These are phyloP conservation scores for Gnomoniopsis smithogilvyi DNA, from an alignment of 2,329 filamentous ascomycete genomes.

Conservation along the genomic window DNA sequence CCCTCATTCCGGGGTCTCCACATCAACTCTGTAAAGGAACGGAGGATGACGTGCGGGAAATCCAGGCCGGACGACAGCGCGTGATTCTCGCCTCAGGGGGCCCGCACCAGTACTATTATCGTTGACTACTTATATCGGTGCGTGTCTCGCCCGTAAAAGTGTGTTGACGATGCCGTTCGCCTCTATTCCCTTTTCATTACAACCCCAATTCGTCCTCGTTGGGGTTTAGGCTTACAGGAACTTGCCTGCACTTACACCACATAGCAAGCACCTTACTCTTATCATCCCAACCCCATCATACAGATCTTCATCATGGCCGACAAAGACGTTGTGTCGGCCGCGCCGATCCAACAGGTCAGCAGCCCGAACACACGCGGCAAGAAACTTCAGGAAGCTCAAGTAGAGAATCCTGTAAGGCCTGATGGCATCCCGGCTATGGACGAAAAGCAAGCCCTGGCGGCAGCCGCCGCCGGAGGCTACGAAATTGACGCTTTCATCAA, in stretches of 20 bases:
- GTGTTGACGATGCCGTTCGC: not conserved
- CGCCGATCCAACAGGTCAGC: constrained; percentile 10
- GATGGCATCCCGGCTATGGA: constrained; percentile 21
- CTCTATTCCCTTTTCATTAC: not conserved
- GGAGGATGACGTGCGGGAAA: not conserved
- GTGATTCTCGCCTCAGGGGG: not conserved
- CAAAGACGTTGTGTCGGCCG: constrained; percentile 7
- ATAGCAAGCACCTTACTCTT: not conserved
- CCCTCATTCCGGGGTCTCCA: constrained; percentile 14
- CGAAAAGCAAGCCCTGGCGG: constrained; percentile 33
- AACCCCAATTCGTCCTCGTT: not conserved
- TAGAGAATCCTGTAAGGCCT: constrained; percentile 22
- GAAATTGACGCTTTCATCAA: constrained; percentile 37
- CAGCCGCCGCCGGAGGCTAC: constrained; percentile 30
- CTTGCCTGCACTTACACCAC: not conserved
- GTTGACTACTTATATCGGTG: constrained; percentile 3
- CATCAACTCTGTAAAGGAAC: constrained; percentile 4
- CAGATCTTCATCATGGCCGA: constrained; percentile 8
- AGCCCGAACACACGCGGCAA: constrained; percentile 10
- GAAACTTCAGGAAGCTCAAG: constrained; percentile 21
- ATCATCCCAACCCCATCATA: not conserved
- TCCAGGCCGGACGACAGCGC: not conserved
- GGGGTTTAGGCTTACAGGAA: not conserved
- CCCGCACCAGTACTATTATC: not conserved
- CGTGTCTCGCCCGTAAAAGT: not conserved